These are phyloP conservation scores for Oryza glaberrima DNA, from an alignment of 176 grass and related monocot species.

Conservation along the genomic window DNA sequence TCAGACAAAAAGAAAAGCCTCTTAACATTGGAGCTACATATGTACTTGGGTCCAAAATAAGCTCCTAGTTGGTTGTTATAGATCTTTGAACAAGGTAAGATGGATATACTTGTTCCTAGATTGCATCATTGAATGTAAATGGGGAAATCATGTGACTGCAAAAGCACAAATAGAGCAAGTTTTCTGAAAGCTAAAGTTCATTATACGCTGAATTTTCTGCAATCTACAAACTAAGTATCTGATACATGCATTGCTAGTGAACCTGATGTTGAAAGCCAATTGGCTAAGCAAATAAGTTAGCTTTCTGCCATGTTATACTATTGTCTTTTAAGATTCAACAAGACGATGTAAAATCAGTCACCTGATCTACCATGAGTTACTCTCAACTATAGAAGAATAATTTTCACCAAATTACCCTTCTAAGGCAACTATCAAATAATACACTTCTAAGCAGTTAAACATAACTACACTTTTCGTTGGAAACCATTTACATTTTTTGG, in stretches of 20 bases:
- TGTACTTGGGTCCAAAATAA: neutral
- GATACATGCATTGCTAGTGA: neutral
- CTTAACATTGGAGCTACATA: neutral
- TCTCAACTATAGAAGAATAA: neutral
- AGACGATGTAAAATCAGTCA: no score
- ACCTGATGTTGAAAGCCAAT: neutral
- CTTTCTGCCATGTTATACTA: neutral
- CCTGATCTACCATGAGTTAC: neutral
- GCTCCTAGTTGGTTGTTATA: slow-evolving; percentile 5
- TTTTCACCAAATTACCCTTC: no score
- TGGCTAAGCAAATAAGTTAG: slow-evolving; percentile 10
- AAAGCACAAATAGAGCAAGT: neutral
- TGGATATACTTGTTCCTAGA: neutral
- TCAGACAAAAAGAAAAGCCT: neutral
- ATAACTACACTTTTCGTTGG: neutral
- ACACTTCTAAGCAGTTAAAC: no score
- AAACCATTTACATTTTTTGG: no score
- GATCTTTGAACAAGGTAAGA: neutral
- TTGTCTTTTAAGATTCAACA: no score
- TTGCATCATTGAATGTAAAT: neutral
- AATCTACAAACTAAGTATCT: neutral
- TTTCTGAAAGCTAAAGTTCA: slow-evolving; percentile 9
- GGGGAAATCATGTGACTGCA: slow-evolving; percentile 1
- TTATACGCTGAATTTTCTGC: neutral
- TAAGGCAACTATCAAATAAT: no score